These are phyloP conservation scores for Aschersonia sp. DNA, from an alignment of 2,329 filamentous ascomycete species.

Conservation along the genomic window DNA sequence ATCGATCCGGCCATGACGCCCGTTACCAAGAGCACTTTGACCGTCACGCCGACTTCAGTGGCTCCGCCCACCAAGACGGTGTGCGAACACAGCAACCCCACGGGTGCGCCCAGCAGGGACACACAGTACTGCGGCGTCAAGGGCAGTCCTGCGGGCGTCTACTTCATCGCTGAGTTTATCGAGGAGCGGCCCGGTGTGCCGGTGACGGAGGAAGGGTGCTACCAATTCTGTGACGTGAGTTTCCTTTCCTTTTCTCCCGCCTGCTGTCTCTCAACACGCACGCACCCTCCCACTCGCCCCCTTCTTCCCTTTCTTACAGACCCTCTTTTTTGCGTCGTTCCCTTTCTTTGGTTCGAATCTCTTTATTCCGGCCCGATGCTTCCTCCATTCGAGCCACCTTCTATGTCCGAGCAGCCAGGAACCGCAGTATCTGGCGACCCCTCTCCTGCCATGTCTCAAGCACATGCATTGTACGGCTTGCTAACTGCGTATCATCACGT, in stretches of 20 bases:
- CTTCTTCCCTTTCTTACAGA: too few species aligned
- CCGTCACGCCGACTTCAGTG: conserved; percentile 9
- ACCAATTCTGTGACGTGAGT: conserved; percentile 24
- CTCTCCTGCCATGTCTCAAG: too few species aligned
- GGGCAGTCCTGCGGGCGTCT: conserved; percentile 18
- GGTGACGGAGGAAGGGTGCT: conserved; percentile 25
- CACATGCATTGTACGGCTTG: too few species aligned
- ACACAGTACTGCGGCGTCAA: conserved; percentile 23
- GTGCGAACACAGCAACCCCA: conserved; percentile 12
- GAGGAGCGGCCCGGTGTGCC: conserved; percentile 17
- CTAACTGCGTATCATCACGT: too few species aligned
- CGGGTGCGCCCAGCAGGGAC: conserved; percentile 14
- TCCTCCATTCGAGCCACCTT: too few species aligned
- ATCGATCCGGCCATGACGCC: conserved; percentile 20
- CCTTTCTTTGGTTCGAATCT: too few species aligned
- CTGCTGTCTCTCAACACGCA: not conserved
- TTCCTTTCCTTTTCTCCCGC: not conserved
- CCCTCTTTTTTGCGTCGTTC: too few species aligned
- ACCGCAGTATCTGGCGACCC: too few species aligned
- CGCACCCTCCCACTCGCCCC: too few species aligned
- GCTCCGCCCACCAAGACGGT: conserved; percentile 16
- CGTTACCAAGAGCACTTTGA: conserved; percentile 11
- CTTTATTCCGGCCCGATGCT: too few species aligned
- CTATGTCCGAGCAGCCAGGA: too few species aligned
- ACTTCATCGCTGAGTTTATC: conserved; percentile 23